Evolutionary conservation across 371 early-diverging fungal genomes (phyloP).

Genomic region (Mortierella sp.): DNA sequence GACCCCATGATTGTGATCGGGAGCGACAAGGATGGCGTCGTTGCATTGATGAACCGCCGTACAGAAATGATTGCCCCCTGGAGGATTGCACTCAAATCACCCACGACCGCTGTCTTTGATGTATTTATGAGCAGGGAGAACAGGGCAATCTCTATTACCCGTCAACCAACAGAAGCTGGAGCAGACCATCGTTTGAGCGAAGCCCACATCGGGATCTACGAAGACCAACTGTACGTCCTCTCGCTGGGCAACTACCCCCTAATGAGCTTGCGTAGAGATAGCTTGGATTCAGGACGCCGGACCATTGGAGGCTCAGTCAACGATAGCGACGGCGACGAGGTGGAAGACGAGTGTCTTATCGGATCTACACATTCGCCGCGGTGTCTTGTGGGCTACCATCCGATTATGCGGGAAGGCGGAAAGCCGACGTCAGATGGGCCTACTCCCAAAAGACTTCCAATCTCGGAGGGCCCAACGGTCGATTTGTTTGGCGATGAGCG

Average conservation of each 20-base stretch:
- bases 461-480: background rate
- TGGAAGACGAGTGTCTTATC: conserved; percentile 11
- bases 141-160: background rate
- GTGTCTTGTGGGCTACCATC: conserved; percentile 25
- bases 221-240: conserved; percentile 44
- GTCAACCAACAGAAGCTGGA: conserved; percentile 18
- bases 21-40: conserved; percentile 30
- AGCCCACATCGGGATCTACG: conserved; percentile 37
- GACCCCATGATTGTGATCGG: conserved; percentile 28
- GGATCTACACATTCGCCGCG: conserved; percentile 26
- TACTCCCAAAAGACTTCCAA: background rate
- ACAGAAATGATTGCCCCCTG: conserved; percentile 11
- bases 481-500: background rate
- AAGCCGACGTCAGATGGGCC: background rate
- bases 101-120: conserved; percentile 42
- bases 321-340: background rate
- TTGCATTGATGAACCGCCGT: conserved; percentile 2
- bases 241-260: conserved; percentile 38
- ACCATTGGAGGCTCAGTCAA: conserved; percentile 27
- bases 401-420: background rate
- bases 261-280: background rate
- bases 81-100: conserved; percentile 30
- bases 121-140: conserved; percentile 17
- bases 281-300: background rate
- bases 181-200: background rate